These are phyloP conservation scores for Neurospora cerealis DNA, from an alignment of 495 filamentous ascomycete species.

Conservation along the genomic window DNA sequence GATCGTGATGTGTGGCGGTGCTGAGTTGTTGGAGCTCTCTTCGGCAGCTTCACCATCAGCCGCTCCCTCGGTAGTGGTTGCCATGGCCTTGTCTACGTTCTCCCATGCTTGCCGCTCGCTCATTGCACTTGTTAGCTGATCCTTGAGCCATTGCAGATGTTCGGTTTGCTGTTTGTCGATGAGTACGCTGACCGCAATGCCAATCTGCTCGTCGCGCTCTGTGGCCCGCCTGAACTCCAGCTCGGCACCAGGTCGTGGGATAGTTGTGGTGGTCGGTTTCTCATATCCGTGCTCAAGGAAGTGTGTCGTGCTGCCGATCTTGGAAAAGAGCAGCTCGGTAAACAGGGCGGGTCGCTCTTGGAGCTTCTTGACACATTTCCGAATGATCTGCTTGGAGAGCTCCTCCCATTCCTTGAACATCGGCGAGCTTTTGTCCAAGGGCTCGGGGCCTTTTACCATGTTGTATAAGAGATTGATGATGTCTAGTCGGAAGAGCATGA, in stretches of 20 bases:
- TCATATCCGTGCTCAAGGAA: constrained; percentile 89
- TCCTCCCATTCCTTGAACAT: constrained; percentile 88
- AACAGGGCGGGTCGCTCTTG: constrained; percentile 73
- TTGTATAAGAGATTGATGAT: constrained; percentile 79
- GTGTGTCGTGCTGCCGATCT: constrained; percentile 70
- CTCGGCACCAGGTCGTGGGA: constrained; percentile 52
- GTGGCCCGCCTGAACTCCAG: constrained; percentile 68
- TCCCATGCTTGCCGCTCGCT: constrained; percentile 77
- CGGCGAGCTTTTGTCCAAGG: constrained; percentile 51
- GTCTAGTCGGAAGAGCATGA: constrained; percentile 82
- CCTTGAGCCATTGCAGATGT: constrained; percentile 72
- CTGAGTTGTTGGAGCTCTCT: constrained; percentile 24
- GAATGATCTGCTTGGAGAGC: constrained; percentile 70
- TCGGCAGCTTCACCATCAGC: constrained; percentile 31
- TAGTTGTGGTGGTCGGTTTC: constrained; percentile 55
- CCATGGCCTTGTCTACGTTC: constrained; percentile 49
- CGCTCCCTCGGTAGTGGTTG: constrained; percentile 1
- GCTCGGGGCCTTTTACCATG: constrained; percentile 86
- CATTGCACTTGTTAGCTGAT: constrained; percentile 53
- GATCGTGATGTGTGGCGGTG: constrained; percentile 40
- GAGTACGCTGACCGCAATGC: constrained; percentile 66
- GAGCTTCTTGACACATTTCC: constrained; percentile 65
- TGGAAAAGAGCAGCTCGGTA: constrained; percentile 89
- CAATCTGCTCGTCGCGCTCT: constrained; percentile 57
- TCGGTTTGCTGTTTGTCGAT: constrained; percentile 66